Conservation (phyloP, 768 basidiomycete species). For the Phanerodontia chrysosporium region DNA sequence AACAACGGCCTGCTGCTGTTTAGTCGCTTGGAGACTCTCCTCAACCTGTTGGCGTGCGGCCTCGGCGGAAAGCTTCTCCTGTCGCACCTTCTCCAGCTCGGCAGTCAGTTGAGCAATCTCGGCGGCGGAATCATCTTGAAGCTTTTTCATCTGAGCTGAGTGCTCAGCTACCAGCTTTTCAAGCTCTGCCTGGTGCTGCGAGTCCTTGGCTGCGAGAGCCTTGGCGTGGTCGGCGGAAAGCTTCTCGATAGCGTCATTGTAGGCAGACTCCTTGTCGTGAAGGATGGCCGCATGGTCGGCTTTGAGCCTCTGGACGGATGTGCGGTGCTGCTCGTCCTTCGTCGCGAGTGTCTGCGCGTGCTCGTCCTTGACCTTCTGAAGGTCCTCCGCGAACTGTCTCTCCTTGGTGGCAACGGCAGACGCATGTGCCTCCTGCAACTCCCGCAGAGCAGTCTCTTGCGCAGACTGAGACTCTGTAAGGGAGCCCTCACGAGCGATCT, state of each 20-base stretch:
- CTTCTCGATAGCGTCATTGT: conserved; percentile 54
- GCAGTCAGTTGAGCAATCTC: conserved; percentile 47
- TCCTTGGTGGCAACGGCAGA: conserved; percentile 67
- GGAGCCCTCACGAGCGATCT: conserved; percentile 71
- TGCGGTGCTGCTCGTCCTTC: conserved; percentile 58
- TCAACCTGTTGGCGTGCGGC: conserved; percentile 46
- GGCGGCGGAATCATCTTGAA: conserved; percentile 50
- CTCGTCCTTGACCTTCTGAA: conserved; percentile 61
- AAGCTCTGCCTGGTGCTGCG: conserved; percentile 51
- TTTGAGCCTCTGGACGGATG: conserved; percentile 55
- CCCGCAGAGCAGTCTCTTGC: conserved; percentile 54
- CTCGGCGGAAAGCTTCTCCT: conserved; percentile 25
- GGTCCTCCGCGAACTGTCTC: conserved; percentile 55
- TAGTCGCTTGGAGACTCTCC: conserved; percentile 39
- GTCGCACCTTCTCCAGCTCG: conserved; percentile 29
- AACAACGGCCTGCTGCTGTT: conserved; percentile 51
- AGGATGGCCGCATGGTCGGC: conserved; percentile 57
- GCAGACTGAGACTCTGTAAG: conserved; percentile 72
- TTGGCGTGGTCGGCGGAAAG: conserved; percentile 58
- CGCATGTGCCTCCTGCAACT: conserved; percentile 70
- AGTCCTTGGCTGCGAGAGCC: conserved; percentile 48
- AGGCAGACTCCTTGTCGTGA: conserved; percentile 58
- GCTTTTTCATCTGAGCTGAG: conserved; percentile 44
- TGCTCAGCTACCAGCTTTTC: conserved; percentile 60
- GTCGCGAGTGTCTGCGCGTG: conserved; percentile 49